Base-by-base conservation (phyloP, 768 basidiomycete species). In the Punctularia strigosozonata region DNA sequence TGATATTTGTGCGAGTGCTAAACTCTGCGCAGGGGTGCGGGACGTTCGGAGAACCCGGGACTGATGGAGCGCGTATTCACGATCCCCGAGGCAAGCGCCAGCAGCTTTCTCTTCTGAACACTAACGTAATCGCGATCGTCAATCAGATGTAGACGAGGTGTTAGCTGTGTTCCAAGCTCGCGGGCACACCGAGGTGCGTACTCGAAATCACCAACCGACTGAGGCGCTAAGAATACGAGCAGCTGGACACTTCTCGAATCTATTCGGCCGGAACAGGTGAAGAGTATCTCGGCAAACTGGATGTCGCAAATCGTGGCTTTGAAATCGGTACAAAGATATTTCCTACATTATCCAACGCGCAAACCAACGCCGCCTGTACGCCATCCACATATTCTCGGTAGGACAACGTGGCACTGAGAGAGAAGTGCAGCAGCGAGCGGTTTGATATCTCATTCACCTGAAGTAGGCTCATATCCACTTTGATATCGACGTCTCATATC, bases 291-390 rank as follows among this genome's bases (percentile, higher is more conserved):
- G 75, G 71, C 5, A 58, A 70, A 54, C 60, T 69, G 38, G 58
- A 66, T 43, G 70, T 69, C 61, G 57, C 69, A 42, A 55, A 58
- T 32, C 63, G 71, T 25, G 73, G 73, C 0, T 49, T 79, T 19
- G 63, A 64, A 40, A 56, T 80, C 30, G 74, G 76, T 30, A 80
- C 75, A 0, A 81, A 81, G 51, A 64, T 74, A 14, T 67, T 65
- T 43, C 75, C 75, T 0, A 50, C 43, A n/a, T n/a, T n/a, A n/a
- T 32, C 37, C 13, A n/a, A 28, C 10, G 1, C n/a, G n/a, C n/a
- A n/a, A n/a, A n/a, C n/a, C n/a, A n/a, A n/a, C n/a, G n/a, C n/a
- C n/a, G n/a, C n/a, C n/a, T n/a, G n/a, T n/a, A n/a, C n/a, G n/a
- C n/a, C n/a, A n/a, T n/a, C n/a, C n/a, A n/a, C n/a, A n/a, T n/a